phyloP scores from a whole-genome alignment of 495 filamentous ascomycete genomes.

The Neurospora sp. region DNA sequence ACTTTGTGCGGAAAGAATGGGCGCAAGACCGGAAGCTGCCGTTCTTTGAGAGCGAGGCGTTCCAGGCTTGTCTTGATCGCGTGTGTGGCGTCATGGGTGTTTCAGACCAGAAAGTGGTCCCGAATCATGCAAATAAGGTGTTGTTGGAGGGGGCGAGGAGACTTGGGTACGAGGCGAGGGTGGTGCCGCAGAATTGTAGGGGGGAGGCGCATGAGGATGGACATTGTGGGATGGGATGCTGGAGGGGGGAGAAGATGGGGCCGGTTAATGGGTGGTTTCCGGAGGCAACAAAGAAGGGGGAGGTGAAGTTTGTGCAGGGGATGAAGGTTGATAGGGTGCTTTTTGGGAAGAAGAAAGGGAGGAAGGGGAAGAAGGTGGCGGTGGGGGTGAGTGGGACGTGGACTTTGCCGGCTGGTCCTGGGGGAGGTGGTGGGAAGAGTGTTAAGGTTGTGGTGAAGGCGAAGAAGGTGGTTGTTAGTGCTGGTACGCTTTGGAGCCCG shows the following conservation, averaged over 20 bases:
- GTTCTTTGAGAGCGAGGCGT: slow-evolving; percentile 68
- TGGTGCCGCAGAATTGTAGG: slow-evolving; percentile 72
- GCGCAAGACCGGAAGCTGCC: slow-evolving; percentile 51
- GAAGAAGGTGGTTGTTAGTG: slow-evolving; percentile 69
- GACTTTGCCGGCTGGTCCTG: slow-evolving; percentile 30
- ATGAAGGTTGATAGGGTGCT: slow-evolving; percentile 56
- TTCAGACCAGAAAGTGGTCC: slow-evolving; percentile 44
- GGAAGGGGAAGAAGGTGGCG: slow-evolving; percentile 42
- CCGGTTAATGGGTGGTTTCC: slow-evolving; percentile 67
- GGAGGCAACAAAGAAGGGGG: slow-evolving; percentile 61
- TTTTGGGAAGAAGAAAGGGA: slow-evolving; percentile 44
- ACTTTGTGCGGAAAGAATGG: slow-evolving; percentile 79
- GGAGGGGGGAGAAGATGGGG: slow-evolving; percentile 61
- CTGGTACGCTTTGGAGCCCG: slow-evolving; percentile 64
- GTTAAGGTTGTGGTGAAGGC: slow-evolving; percentile 61
- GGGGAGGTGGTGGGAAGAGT: slow-evolving; percentile 48
- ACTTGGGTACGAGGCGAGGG: slow-evolving; percentile 54
- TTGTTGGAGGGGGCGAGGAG: slow-evolving; percentile 67
- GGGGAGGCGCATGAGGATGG: slow-evolving; percentile 63
- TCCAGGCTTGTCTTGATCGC: slow-evolving; percentile 65
- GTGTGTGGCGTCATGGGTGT: slow-evolving; percentile 58
- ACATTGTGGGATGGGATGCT: slow-evolving; percentile 70
- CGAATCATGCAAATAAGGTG: slow-evolving; percentile 58
- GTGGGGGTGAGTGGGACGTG: slow-evolving; percentile 63
- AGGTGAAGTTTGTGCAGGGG: slow-evolving; percentile 68